These are phyloP conservation scores for Hydnum rufescens DNA, from an alignment of 768 basidiomycete species.

Conservation along the genomic window DNA sequence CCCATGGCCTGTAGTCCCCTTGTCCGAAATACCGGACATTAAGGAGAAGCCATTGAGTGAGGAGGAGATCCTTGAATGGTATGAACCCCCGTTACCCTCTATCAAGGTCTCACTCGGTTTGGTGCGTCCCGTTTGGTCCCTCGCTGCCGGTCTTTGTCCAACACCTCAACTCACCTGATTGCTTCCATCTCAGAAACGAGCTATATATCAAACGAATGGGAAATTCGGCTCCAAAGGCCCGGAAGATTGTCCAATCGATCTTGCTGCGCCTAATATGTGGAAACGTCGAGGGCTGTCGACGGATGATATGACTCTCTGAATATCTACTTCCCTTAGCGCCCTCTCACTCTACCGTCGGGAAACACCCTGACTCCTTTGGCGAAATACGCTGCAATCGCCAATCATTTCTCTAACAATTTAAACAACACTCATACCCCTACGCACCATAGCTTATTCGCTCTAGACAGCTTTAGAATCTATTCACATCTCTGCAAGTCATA, in stretches of 20 bases:
- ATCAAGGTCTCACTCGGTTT: not conserved
- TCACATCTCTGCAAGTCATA: too few relatives aligned
- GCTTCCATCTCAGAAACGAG: not conserved
- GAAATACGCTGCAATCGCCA: too few relatives aligned
- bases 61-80: not conserved
- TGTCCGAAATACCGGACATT: not conserved
- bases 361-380: too few relatives aligned
- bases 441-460: too few relatives aligned
- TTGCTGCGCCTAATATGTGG: constrained; percentile 1
- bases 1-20: not conserved
- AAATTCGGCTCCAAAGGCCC: not conserved
- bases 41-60: not conserved
- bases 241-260: not conserved
- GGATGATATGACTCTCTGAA: not conserved
- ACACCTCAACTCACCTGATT: not conserved
- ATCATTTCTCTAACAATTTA: too few relatives aligned
- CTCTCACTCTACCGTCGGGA: too few relatives aligned
- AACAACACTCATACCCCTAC: too few relatives aligned
- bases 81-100: not conserved
- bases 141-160: not conserved
- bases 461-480: too few relatives aligned
- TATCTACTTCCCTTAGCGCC: constrained; percentile 12
- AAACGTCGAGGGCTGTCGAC: not conserved
- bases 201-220: not conserved
- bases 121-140: not conserved